Base-by-base conservation (phyloP, 2,329 filamentous ascomycete genomes). In the Taxawa tesnikishii region DNA sequence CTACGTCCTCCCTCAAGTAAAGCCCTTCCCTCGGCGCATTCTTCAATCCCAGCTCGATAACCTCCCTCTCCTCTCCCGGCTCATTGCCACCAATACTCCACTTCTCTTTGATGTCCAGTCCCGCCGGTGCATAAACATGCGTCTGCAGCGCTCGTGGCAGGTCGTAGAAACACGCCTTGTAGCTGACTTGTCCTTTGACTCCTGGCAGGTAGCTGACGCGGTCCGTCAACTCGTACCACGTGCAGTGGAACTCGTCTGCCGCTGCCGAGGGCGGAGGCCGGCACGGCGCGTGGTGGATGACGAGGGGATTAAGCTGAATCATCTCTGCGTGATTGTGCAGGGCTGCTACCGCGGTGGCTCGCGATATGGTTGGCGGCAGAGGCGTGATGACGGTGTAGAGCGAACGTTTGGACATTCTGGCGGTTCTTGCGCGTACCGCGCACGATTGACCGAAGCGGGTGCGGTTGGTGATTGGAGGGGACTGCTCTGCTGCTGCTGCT, bases 261-360 rank as follows among this genome's bases (percentile, higher is more conserved):
- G 71, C 63, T 9, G 79, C 76, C 48, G 76, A 69, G 15, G 66
- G 48, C 0, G 83, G 83, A 2, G 82, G 67, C 28, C 70, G 66
- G 55, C 83, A 83, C 18, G 65, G 66, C 43, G 76, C 69, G 36
- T 82, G 71, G 38, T 80, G 75, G 40, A 79, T 73, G 34, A 93
- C 79, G 29, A 92, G 67, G 2, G 84, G 84, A 54, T 92, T 93
- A 36, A 93, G 64, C 50, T 88, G 79, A 48, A 93, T 92, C 78
- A 94, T 92, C 45, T 76, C 76, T 30, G 68, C 54, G 57, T 92
- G 83, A 54, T 79, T 69, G 54, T 84, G 82, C 18, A 93, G 73
- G 43, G 83, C 82, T 33, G 73, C 66, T 41, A 92, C 53, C 26
- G 83, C 82, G n/a, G 72, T 68, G 43, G 79, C 67, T 33, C 83